phyloP scores from a whole-genome alignment of 2,329 filamentous ascomycete genomes.

The Aspergillus felis region DNA sequence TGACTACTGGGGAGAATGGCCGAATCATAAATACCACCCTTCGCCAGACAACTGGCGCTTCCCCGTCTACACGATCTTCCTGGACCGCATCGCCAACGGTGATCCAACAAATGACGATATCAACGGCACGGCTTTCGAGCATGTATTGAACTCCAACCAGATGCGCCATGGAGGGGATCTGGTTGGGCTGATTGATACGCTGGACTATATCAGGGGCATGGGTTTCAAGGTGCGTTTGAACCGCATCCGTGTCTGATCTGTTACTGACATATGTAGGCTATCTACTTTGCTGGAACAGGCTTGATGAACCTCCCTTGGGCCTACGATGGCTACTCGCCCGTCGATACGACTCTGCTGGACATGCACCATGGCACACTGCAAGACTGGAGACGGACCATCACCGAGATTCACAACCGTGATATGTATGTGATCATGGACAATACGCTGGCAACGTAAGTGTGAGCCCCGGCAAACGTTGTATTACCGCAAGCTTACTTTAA shows the following conservation, averaged over 20 bases:
- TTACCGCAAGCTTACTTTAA: not conserved
- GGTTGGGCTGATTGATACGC: conserved; percentile 53
- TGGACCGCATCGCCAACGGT: conserved; percentile 61
- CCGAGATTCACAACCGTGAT: conserved; percentile 54
- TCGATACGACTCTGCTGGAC: conserved; percentile 61
- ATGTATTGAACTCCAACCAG: conserved; percentile 56
- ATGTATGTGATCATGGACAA: conserved; percentile 66
- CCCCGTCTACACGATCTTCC: conserved; percentile 61
- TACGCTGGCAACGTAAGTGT: conserved; percentile 57
- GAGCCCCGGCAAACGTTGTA: not conserved
- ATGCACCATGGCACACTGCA: conserved; percentile 57
- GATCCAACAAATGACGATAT: conserved; percentile 60
- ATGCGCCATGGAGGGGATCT: conserved; percentile 61
- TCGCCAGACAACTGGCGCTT: conserved; percentile 62
- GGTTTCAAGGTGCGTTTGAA: conserved; percentile 50
- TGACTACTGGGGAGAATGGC: conserved; percentile 56
- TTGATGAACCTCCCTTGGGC: conserved; percentile 63
- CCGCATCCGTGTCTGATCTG: not conserved
- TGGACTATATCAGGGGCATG: conserved; percentile 62
- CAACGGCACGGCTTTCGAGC: conserved; percentile 58
- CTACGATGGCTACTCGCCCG: conserved; percentile 55
- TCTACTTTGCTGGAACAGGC: conserved; percentile 59
- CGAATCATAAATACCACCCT: conserved; percentile 47
- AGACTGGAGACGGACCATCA: conserved; percentile 54
- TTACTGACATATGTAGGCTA: conserved; percentile 36